Evolutionary conservation across 2,329 filamentous ascomycete species (phyloP), one percentile per base, ranked within the genome.

Genomic region (Scorias spongiosa): DNA sequence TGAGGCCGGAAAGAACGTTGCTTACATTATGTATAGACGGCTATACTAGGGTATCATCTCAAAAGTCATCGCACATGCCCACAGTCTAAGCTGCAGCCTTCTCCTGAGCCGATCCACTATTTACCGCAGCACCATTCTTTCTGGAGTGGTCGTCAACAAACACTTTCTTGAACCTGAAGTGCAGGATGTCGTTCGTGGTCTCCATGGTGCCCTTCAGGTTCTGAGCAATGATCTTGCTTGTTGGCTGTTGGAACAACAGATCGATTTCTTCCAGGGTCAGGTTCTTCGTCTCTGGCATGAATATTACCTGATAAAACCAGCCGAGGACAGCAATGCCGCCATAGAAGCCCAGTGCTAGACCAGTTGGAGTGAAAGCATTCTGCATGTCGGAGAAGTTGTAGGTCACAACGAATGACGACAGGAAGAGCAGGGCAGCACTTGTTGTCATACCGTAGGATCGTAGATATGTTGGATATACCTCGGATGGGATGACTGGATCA

Each of bases 331-430:
- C 80, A 43, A 84, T 84, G 12, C 81, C 81, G 4, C 81, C 80
- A 58, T 83, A 85, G 62, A 85, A 84, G 2, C 81, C 81, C 0
- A 84, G 69, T 0, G 74, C 68, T 0, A 84, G 66, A 9, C 81
- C 80, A 1, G 78, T 82, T 29, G 63, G 67, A 7, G 69, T 74
- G 72, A 85, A 81, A n/a, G 75, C 72, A 0, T 71, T 58, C 59
- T 81, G 75, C 81, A 84, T 85, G 9, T 69, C 68, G 0, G 72
- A 71, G 63, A 84, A 85, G 68, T 84, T 84, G 68, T 84, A 84
- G 9, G 80, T 84, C 42, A 84, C 78, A 51, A 83, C 70, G 64
- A 84, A 84, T 2, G 77, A 80, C 42, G 73, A 76, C 17, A 84
- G 68, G 71, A 84, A 85, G 5, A 84, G 67, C 48, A 77, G 75